Evolutionary conservation across 176 grass and related monocot genomes (phyloP), one percentile per base, ranked within the genome.

Genomic region (Triticum urartu): DNA sequence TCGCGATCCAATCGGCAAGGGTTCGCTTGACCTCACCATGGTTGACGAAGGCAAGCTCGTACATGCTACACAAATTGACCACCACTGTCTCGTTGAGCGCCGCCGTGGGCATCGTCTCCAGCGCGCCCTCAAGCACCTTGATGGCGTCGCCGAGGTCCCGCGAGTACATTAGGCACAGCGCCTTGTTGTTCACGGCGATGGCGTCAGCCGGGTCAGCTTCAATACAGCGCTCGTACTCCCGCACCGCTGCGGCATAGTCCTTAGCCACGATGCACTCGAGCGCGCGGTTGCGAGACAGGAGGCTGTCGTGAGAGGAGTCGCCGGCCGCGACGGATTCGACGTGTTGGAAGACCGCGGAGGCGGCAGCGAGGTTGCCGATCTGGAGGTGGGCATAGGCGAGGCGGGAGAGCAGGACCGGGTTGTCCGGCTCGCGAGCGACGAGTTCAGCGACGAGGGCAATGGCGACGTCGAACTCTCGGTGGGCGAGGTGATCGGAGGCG

Each of bases 21-120:
- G 25, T 97, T 69, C 90, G 90, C 88, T 94, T 97, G 63, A 94
- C 88, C 50, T 94, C 92, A 11, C 68, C 80, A 54, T 94, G 86
- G 72, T 94, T 97, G 84, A 97, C 92, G 32, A 59, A 94, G 24
- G 95, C 95, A 59, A 97, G 95, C 89, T 97, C 95, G 40, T 95
- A 97, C 95, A 97, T 95, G 56, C 95, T 95, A 90, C 95, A 95
- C 52, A 97, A 77, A 81, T 95, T 95, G n/a, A 95, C 90, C 59
- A 98, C 91, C 70, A 98, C 54, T 13, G 88, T 94, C 92, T 98
- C 96, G 4, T 95, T 93, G 58, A 98, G 80, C 1, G 93, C 90
- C 17, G 88, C 88, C 7, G 96, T 98, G 54, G 93, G 90, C 5
- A 92, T 79, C 39, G 82, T 90, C 92, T 98, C 96, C 14, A 98